Evolutionary conservation across 768 basidiomycete species (phyloP).

Genomic region (Collybia sp.): DNA sequence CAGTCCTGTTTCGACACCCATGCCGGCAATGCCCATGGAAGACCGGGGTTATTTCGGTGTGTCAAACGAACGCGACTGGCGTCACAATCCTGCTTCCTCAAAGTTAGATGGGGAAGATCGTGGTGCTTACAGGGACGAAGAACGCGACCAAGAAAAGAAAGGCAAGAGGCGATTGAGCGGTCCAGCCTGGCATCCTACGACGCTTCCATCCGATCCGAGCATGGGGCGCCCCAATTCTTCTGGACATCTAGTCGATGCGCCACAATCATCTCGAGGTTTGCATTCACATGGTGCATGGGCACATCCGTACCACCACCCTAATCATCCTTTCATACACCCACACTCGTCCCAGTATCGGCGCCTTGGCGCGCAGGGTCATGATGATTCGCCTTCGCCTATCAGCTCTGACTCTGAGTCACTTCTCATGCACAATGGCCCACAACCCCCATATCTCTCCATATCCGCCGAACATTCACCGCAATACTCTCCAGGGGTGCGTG

Average conservation of each 20-base stretch:
- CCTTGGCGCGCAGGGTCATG: slow-evolving; percentile 25
- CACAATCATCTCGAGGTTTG: slow-evolving; percentile 18
- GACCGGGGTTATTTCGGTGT: slow-evolving; percentile 38
- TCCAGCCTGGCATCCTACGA: slow-evolving; percentile 50
- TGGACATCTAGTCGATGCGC: slow-evolving; percentile 34
- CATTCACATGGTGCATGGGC: slow-evolving; percentile 25
- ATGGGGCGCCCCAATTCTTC: slow-evolving; percentile 35
- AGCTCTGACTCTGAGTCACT: slow-evolving; percentile 62
- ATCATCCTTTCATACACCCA: slow-evolving; percentile 19
- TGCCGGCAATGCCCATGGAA: slow-evolving; percentile 21
- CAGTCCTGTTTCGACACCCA: slow-evolving; percentile 48
- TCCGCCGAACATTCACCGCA: slow-evolving; percentile 18
- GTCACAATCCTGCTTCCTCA: slow-evolving; percentile 4
- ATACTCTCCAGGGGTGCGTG: slow-evolving; percentile 6
- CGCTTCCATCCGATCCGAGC: slow-evolving; percentile 24
- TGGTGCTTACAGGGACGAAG: slow-evolving; percentile 13
- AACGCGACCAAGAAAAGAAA: slow-evolving; percentile 16
- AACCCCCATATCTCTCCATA: slow-evolving; percentile 26
- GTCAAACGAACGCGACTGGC: slow-evolving; percentile 32
- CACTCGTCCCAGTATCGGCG: slow-evolving; percentile 22
- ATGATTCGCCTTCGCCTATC: slow-evolving; percentile 66
- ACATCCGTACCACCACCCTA: slow-evolving; percentile 41
- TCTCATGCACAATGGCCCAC: slow-evolving; percentile 25
- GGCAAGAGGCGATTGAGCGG: slow-evolving; percentile 47
- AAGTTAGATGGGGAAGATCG: slow-evolving; percentile 4